These are phyloP conservation scores for Fusarium luffae DNA, from an alignment of 2,329 filamentous ascomycete genomes.

Conservation along the genomic window DNA sequence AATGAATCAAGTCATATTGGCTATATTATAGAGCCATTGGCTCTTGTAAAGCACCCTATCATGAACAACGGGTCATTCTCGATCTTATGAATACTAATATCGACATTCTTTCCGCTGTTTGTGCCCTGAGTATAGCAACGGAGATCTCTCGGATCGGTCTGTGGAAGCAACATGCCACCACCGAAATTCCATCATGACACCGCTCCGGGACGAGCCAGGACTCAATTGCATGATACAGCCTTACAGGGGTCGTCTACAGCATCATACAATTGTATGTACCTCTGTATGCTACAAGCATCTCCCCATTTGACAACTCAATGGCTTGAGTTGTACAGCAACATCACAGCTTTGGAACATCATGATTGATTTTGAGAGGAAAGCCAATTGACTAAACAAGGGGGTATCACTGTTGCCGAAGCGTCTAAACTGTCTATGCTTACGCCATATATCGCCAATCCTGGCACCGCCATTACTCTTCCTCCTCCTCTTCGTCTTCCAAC, in stretches of 20 bases:
- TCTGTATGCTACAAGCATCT: background rate
- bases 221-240: conserved; percentile 17
- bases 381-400: conserved; percentile 31
- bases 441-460: background rate
- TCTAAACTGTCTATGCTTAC: conserved; percentile 22
- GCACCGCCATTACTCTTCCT: conserved; percentile 32
- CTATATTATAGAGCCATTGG: conserved; percentile 29
- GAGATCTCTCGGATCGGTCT: background rate
- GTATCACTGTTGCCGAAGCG: conserved; percentile 42
- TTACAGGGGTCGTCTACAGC: background rate
- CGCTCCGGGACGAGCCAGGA: conserved; percentile 19
- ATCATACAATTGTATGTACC: background rate
- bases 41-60: too few species aligned
- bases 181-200: background rate
- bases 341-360: background rate
- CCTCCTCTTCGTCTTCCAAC: conserved; percentile 49
- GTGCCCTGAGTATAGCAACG: background rate
- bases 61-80: too few species aligned
- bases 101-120: background rate
- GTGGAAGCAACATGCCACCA: background rate
- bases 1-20: background rate
- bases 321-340: background rate
- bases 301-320: background rate
- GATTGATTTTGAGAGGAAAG: conserved; percentile 8
- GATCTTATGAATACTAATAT: too few species aligned